These are phyloP conservation scores for Magnaporthiopsis poae DNA, from an alignment of 2,329 filamentous ascomycete species.

Conservation along the genomic window DNA sequence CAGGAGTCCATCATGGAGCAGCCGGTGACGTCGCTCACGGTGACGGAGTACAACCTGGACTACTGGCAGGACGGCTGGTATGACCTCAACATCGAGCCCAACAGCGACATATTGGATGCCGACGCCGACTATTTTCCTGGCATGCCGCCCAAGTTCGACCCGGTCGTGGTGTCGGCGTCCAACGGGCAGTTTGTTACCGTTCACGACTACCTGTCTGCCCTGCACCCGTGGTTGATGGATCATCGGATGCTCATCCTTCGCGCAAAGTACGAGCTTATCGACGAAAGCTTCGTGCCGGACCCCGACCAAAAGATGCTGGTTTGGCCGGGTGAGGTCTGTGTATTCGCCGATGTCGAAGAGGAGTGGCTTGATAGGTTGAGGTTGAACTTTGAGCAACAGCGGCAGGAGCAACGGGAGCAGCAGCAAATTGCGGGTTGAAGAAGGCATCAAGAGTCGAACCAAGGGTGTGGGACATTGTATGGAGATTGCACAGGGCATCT, in stretches of 20 bases:
- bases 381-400: not conserved
- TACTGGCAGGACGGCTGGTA: not conserved
- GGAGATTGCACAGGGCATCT: no score
- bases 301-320: not conserved
- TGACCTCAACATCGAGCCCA: not conserved
- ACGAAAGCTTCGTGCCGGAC: not conserved
- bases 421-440: not conserved
- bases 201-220: constrained; percentile 15
- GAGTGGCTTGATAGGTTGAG: not conserved
- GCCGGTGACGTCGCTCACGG: not conserved
- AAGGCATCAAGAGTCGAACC: not conserved
- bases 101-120: not conserved
- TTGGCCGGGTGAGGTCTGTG: no score
- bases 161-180: constrained; percentile 6
- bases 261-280: not conserved
- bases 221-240: constrained; percentile 16
- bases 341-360: not conserved
- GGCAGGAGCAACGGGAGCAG: not conserved
- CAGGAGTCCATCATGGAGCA: not conserved
- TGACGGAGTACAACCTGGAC: not conserved
- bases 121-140: not conserved
- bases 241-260: not conserved
- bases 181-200: constrained; percentile 14
- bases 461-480: not conserved
- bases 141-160: not conserved